Percentiles rank a stretch among this genome's conserved stretches.
phyloP scores from a whole-genome alignment of 2,329 filamentous ascomycete genomes.

The Fusarium decemcellulare region DNA sequence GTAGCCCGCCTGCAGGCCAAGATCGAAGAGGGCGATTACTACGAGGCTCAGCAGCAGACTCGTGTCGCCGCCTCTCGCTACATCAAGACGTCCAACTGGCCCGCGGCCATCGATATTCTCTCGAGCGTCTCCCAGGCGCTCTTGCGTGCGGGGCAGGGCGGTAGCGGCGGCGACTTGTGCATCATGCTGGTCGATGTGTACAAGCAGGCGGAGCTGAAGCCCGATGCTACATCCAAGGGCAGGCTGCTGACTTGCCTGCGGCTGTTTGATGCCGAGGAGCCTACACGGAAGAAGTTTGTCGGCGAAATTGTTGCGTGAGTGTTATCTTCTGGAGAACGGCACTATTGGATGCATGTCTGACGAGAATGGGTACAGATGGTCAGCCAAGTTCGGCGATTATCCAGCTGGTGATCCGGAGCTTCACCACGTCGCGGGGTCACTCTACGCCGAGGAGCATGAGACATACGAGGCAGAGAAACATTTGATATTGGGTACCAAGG shows the following conservation, averaged over 20 bases:
- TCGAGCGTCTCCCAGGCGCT: conserved; percentile 87
- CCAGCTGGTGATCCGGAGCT: conserved; percentile 94
- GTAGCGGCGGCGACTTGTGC: conserved; percentile 91
- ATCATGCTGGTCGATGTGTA: conserved; percentile 92
- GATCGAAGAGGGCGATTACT: conserved; percentile 92
- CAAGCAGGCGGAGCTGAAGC: conserved; percentile 85
- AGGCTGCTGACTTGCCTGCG: conserved; percentile 84
- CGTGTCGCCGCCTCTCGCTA: conserved; percentile 95
- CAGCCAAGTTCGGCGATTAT: conserved; percentile 85
- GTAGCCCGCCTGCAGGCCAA: conserved; percentile 82
- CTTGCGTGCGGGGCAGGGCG: conserved; percentile 92
- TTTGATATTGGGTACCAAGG: conserved; percentile 88
- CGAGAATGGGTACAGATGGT: conserved; percentile 72
- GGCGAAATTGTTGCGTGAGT: conserved; percentile 83
- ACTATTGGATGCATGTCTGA: conserved; percentile 14
- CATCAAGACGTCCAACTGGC: conserved; percentile 88
- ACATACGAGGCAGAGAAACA: conserved; percentile 95
- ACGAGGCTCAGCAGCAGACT: conserved; percentile 98
- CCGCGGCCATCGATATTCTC: conserved; percentile 88
- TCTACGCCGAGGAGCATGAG: conserved; percentile 95
- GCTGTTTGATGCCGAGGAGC: conserved; percentile 86
- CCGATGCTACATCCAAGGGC: conserved; percentile 81
- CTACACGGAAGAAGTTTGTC: conserved; percentile 93
- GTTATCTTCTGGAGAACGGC: background rate
- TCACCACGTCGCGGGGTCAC: conserved; percentile 89